Conservation (phyloP, 768 basidiomycete genomes). For the Russula vinacea region DNA sequence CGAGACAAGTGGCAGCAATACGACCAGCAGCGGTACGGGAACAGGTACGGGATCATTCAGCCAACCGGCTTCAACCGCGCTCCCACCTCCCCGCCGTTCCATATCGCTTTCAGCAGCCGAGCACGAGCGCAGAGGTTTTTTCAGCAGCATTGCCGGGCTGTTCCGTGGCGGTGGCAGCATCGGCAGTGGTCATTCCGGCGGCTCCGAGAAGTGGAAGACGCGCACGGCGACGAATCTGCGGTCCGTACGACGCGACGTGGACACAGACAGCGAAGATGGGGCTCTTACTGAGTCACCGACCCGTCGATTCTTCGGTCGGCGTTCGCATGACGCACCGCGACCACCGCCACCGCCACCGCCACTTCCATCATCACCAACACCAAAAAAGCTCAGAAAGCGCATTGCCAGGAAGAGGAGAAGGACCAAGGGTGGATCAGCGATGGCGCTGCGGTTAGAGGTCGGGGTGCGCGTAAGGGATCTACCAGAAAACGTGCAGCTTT, state of each 20-base stretch:
- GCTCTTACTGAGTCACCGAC: conserved; percentile 11
- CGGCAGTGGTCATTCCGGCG: neutral
- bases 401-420: conserved; percentile 1
- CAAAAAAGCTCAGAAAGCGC: conserved; percentile 20
- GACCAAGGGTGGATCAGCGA: conserved; percentile 30
- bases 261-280: conserved; percentile 35
- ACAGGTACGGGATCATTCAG: conserved; percentile 28
- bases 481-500: conserved; percentile 2
- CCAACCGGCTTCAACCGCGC: conserved; percentile 14
- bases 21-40: conserved; percentile 27
- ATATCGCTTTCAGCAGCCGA: neutral
- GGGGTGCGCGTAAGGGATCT: conserved; percentile 20
- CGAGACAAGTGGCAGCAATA: conserved; percentile 14
- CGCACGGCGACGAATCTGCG: conserved; percentile 40
- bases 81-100: conserved; percentile 9
- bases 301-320: conserved; percentile 19
- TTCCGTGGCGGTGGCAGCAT: conserved; percentile 17
- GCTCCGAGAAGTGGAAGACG: conserved; percentile 37
- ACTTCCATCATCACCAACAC: neutral
- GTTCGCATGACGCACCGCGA: conserved; percentile 19
- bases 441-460: conserved; percentile 23
- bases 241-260: conserved; percentile 29
- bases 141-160: conserved; percentile 26
- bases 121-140: conserved; percentile 28
- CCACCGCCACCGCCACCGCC: neutral